Evolutionary conservation across 306 rosid genomes (phyloP).

Genomic region (Citrullus amarus): DNA sequence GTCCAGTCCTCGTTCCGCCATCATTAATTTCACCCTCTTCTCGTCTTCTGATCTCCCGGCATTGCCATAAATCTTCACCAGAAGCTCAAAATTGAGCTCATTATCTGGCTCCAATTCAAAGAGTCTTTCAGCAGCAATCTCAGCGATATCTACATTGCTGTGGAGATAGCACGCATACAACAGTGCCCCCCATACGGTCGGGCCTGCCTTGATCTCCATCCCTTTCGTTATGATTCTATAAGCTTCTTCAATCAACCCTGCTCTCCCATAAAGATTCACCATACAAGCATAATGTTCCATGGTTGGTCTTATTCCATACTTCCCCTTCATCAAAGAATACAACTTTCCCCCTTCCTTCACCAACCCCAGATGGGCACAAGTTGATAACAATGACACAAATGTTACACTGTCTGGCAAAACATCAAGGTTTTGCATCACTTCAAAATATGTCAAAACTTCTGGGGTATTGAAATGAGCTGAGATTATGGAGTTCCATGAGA

Average conservation of each 20-base stretch:
- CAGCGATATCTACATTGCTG: constrained; percentile 46
- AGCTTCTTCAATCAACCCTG: constrained; percentile 61
- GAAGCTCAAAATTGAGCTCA: constrained; percentile 65
- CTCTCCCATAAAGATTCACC: constrained; percentile 87
- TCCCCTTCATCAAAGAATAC: constrained; percentile 45
- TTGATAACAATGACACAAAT: constrained; percentile 58
- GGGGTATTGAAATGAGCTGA: constrained; percentile 49
- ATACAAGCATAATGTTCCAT: constrained; percentile 83
- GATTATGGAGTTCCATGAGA: constrained; percentile 81
- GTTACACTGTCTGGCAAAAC: constrained; percentile 52
- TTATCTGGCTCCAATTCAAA: constrained; percentile 81
- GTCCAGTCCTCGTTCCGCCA: constrained; percentile 52
- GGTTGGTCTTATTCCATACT: constrained; percentile 54
- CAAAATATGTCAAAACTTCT: constrained; percentile 45
- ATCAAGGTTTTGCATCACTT: constrained; percentile 47
- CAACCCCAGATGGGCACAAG: constrained; percentile 61
- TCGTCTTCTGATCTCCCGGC: constrained; percentile 48
- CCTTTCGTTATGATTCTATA: constrained; percentile 31
- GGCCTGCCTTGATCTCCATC: constrained; percentile 54
- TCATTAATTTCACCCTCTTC: constrained; percentile 53
- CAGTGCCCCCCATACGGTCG: constrained; percentile 88
- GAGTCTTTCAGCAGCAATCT: constrained; percentile 65
- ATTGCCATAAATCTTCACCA: constrained; percentile 54
- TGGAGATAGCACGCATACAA: constrained; percentile 62
- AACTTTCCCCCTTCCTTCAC: constrained; percentile 57